Percentiles rank a stretch among this genome's conserved stretches.
phyloP scores from a whole-genome alignment of 2,329 filamentous ascomycete genomes.

The Periconia macrospinosa region DNA sequence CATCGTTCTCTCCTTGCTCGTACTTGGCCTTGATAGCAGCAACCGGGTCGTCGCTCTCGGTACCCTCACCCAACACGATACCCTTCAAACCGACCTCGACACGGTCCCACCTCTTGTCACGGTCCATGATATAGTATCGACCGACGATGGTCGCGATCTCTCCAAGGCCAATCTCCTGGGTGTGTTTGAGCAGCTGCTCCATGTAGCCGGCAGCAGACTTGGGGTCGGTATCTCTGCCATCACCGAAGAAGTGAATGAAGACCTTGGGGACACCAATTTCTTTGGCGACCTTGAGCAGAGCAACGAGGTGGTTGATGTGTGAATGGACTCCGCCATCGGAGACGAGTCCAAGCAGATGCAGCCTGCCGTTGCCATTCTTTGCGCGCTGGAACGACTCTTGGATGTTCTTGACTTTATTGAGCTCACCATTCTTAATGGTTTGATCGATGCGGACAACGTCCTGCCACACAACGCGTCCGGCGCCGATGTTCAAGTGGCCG shows the following conservation, averaged over 20 bases:
- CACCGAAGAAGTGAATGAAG: constrained; percentile 98
- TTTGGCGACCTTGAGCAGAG: constrained; percentile 87
- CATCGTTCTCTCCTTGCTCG: constrained; percentile 84
- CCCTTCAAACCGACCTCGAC: constrained; percentile 89
- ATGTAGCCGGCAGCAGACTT: constrained; percentile 90
- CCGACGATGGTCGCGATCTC: constrained; percentile 92
- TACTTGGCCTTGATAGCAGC: constrained; percentile 87
- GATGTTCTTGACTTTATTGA: constrained; percentile 76
- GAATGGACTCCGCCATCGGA: constrained; percentile 96
- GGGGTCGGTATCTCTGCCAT: constrained; percentile 96
- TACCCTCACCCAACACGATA: constrained; percentile 82
- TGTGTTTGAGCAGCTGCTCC: constrained; percentile 78
- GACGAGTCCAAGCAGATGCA: constrained; percentile 89
- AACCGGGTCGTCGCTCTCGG: constrained; percentile 79
- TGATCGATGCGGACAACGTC: constrained; percentile 91
- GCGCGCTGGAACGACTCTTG: constrained; percentile 76
- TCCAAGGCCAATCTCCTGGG: constrained; percentile 81
- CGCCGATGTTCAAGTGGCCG: constrained; percentile 97
- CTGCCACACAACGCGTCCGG: constrained; percentile 97
- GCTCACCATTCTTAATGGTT: constrained; percentile 81
- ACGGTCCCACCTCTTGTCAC: constrained; percentile 98
- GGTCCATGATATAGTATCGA: constrained; percentile 98
- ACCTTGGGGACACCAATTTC: constrained; percentile 84
- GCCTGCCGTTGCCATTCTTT: constrained; percentile 84
- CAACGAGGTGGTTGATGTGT: constrained; percentile 91